Evolutionary conservation across 148 eudicot species (phyloP).

Genomic region (Heliamphora exappendiculata): DNA sequence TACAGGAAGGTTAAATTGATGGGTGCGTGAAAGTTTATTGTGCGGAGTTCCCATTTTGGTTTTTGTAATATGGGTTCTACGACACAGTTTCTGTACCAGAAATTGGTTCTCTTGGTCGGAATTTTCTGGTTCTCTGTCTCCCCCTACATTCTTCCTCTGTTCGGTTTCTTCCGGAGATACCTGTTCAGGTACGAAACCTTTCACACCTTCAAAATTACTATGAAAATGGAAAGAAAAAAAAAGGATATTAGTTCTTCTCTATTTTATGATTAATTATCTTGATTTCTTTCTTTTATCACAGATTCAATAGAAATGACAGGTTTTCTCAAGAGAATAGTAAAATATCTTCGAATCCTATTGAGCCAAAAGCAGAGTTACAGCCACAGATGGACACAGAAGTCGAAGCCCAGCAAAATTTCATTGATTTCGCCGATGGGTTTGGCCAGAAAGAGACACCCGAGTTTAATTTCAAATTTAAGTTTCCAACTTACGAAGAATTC

Average conservation of each 20-base stretch:
- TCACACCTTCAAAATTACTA: background rate
- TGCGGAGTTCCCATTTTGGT: conserved; percentile 21
- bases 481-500: conserved; percentile 70
- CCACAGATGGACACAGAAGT: background rate
- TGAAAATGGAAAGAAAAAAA: too few species aligned
- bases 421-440: conserved; percentile 13
- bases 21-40: conserved; percentile 18
- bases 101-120: conserved; percentile 25
- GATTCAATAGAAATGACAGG: conserved; percentile 15
- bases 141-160: conserved; percentile 35
- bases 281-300: conserved; percentile 6
- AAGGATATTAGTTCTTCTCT: background rate
- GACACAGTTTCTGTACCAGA: conserved; percentile 20
- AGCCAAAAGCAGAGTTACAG: background rate
- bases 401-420: conserved; percentile 10
- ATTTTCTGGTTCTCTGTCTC: conserved; percentile 30
- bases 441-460: conserved; percentile 23
- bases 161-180: conserved; percentile 31
- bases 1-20: conserved; percentile 17
- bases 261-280: background rate
- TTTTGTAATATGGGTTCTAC: conserved; percentile 30
- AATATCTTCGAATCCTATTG: background rate
- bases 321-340: background rate
- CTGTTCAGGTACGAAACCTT: conserved; percentile 46
- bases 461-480: conserved; percentile 49